Percentiles rank a stretch among this genome's conserved stretches.
Conservation (phyloP, 257 asterid genomes). For the Petunia axillaris region DNA sequence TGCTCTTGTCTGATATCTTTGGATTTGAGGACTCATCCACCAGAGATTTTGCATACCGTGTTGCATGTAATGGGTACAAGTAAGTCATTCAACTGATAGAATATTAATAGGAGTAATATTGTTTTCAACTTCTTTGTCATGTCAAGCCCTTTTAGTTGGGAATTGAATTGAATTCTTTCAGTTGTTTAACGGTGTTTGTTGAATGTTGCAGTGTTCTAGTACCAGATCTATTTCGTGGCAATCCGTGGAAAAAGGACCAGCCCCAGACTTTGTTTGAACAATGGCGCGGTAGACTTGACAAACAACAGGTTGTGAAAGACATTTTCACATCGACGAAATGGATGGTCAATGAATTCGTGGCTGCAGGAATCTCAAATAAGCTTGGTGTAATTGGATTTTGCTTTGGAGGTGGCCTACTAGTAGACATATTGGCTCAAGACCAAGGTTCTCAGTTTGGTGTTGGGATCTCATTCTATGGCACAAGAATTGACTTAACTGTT, state of each 20-base stretch:
- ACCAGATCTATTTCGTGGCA: slow-evolving; percentile 70
- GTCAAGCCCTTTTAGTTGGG: background rate
- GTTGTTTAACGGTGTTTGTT: background rate
- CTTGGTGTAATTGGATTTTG: slow-evolving; percentile 82
- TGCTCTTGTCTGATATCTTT: slow-evolving; percentile 76
- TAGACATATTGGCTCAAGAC: slow-evolving; percentile 71
- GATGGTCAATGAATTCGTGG: slow-evolving; percentile 63
- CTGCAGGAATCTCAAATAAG: slow-evolving; percentile 66
- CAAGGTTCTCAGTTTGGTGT: slow-evolving; percentile 52
- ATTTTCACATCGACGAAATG: slow-evolving; percentile 63
- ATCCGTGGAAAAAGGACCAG: slow-evolving; percentile 70
- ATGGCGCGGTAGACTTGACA: slow-evolving; percentile 53
- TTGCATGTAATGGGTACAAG: slow-evolving; percentile 90
- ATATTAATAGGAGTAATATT: background rate
- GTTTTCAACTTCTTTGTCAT: background rate
- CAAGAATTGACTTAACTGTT: slow-evolving; percentile 48
- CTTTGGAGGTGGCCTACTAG: slow-evolving; percentile 70
- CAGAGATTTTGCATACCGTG: slow-evolving; percentile 74
- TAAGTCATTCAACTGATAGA: slow-evolving; percentile 31
- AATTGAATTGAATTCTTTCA: background rate
- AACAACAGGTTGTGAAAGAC: slow-evolving; percentile 43
- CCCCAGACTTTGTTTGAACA: slow-evolving; percentile 46
- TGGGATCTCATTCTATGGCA: slow-evolving; percentile 76
- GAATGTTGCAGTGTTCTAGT: slow-evolving; percentile 69
- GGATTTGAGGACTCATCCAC: slow-evolving; percentile 78